These are phyloP conservation scores for Besnoitia besnoiti DNA, from an alignment of 169 alveolate genomes.

Conservation along the genomic window DNA sequence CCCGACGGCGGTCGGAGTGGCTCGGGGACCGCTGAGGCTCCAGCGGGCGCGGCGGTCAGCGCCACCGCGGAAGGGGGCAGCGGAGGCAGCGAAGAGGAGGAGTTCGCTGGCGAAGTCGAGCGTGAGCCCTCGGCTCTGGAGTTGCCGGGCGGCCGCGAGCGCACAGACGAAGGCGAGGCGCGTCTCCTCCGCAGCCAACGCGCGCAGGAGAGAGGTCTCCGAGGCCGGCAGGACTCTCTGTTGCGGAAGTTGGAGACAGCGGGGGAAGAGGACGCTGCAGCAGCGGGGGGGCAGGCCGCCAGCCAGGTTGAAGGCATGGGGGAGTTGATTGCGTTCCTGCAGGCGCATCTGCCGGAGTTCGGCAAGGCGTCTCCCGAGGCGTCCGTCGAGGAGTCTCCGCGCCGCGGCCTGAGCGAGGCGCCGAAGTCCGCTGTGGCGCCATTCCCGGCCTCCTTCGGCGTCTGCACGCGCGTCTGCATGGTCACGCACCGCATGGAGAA, in stretches of 20 bases:
- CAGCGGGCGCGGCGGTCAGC: no score
- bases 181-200: background rate
- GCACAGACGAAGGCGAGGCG: background rate
- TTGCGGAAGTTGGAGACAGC: background rate
- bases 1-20: no score
- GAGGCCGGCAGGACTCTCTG: background rate
- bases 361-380: background rate
- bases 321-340: background rate
- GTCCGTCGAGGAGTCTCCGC: background rate
- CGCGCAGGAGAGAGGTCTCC: background rate
- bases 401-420: constrained; percentile 17
- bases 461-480: constrained; percentile 35
- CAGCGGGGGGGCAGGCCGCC: background rate
- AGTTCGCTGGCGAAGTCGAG: no score
- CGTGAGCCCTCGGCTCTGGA: background rate
- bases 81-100: no score
- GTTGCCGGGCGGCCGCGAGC: background rate
- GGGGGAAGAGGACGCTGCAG: background rate
- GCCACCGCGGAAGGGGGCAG: no score
- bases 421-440: constrained; percentile 17
- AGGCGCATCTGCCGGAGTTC: background rate
- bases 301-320: background rate
- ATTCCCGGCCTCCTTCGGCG: background rate
- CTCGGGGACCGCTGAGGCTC: no score
- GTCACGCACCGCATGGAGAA: constrained; percentile 42